Percentiles rank a stretch among this genome's conserved stretches.
Conservation (phyloP, 805 yeast genomes). For the Starmerella gropengiesseri region DNA sequence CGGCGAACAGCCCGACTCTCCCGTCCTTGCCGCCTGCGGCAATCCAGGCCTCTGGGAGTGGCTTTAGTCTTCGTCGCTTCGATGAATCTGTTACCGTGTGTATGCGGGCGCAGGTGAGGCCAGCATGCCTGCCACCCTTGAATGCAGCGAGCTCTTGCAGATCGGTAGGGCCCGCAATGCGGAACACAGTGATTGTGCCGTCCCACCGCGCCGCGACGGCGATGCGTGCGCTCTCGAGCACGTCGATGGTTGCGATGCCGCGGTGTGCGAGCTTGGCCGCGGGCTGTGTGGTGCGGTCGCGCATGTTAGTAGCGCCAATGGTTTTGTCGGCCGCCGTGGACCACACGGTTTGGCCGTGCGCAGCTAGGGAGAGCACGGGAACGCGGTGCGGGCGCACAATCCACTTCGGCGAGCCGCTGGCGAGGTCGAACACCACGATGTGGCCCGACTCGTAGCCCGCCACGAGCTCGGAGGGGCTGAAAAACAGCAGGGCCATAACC, state of each 20-base stretch:
- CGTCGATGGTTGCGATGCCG: slow-evolving; percentile 26
- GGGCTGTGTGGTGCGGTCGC: background rate
- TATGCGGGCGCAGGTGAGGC: slow-evolving; percentile 21
- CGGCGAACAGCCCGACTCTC: slow-evolving; percentile 36
- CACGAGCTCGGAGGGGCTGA: slow-evolving; percentile 27
- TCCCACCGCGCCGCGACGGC: slow-evolving; percentile 34
- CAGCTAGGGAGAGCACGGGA: slow-evolving; percentile 28
- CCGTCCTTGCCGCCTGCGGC: slow-evolving; percentile 50
- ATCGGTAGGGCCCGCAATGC: slow-evolving; percentile 7
- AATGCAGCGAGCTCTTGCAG: slow-evolving; percentile 29
- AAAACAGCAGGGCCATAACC: slow-evolving; percentile 56
- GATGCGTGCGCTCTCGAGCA: slow-evolving; percentile 22
- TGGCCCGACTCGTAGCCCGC: slow-evolving; percentile 74
- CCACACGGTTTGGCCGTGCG: slow-evolving; percentile 21
- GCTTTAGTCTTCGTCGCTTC: slow-evolving; percentile 12
- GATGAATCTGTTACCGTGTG: background rate
- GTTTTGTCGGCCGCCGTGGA: slow-evolving; percentile 27
- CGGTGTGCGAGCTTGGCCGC: slow-evolving; percentile 17
- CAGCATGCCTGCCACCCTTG: slow-evolving; percentile 27
- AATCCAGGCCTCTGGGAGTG: slow-evolving; percentile 26
- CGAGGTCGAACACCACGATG: slow-evolving; percentile 29
- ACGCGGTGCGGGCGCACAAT: slow-evolving; percentile 25
- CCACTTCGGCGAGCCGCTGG: background rate
- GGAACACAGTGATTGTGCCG: slow-evolving; percentile 30
- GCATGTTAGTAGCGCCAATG: slow-evolving; percentile 1